Conservation (phyloP, 164 flowering plant species). For the Aristolochia californica region DNA sequence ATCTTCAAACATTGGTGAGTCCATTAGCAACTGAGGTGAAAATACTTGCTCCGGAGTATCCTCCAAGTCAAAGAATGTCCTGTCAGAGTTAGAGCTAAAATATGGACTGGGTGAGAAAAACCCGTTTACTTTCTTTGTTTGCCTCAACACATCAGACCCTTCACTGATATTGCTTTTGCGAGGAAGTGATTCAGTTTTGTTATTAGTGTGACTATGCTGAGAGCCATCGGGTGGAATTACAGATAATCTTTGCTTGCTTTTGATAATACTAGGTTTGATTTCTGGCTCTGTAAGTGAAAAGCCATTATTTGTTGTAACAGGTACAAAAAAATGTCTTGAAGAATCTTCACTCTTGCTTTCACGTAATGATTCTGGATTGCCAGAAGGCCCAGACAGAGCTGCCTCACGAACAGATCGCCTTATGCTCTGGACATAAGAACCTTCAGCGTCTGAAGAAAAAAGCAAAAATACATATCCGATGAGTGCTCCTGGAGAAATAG, state of each 20-base stretch:
- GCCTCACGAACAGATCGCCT: slow-evolving; percentile 92
- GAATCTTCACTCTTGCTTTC: slow-evolving; percentile 61
- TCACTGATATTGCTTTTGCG: slow-evolving; percentile 31
- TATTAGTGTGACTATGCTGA: slow-evolving; percentile 6
- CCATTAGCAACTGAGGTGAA: slow-evolving; percentile 91
- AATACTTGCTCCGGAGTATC: slow-evolving; percentile 65
- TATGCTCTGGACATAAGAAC: slow-evolving; percentile 50
- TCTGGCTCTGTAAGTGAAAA: slow-evolving; percentile 20
- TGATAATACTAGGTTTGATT: slow-evolving; percentile 30
- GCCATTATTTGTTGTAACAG: slow-evolving; percentile 48
- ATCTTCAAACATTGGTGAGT: slow-evolving; percentile 58
- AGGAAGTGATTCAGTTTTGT: slow-evolving; percentile 8
- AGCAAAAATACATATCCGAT: background rate
- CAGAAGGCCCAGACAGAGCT: slow-evolving; percentile 49
- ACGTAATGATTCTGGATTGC: slow-evolving; percentile 42
- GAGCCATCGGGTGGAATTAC: slow-evolving; percentile 31
- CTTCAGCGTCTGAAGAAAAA: slow-evolving; percentile 41
- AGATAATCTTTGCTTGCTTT: slow-evolving; percentile 37
- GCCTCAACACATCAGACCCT: slow-evolving; percentile 28
- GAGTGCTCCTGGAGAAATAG: too few relatives aligned
- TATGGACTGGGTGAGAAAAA: slow-evolving; percentile 45
- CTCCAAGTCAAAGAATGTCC: slow-evolving; percentile 41
- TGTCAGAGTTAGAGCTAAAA: slow-evolving; percentile 31
- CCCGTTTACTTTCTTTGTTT: slow-evolving; percentile 38
- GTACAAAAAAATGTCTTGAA: slow-evolving; percentile 73